Evolutionary conservation across 2,329 filamentous ascomycete genomes (phyloP).

Genomic region (Zalaria sp.): DNA sequence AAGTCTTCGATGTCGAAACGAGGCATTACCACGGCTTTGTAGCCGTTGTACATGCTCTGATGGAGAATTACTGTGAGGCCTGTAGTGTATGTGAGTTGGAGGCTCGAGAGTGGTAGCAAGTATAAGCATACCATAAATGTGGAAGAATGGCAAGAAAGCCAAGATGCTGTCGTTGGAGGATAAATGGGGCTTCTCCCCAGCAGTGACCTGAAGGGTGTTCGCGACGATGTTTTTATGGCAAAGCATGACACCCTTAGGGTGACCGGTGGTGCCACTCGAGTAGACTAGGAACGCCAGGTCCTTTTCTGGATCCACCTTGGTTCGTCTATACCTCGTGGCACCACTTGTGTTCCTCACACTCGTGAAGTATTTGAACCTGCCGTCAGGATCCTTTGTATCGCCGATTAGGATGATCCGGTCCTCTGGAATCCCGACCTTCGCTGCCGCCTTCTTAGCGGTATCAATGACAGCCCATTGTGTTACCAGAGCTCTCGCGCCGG

Average conservation of each 20-base stretch:
- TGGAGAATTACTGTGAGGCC: constrained; percentile 63
- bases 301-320: constrained; percentile 50
- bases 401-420: constrained; percentile 67
- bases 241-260: constrained; percentile 84
- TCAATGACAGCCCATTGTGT: constrained; percentile 58
- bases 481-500: constrained; percentile 57
- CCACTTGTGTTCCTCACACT: constrained; percentile 51
- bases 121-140: constrained; percentile 60
- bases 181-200: constrained; percentile 32
- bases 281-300: constrained; percentile 81
- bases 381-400: constrained; percentile 45
- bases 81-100: constrained; percentile 8
- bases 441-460: constrained; percentile 52
- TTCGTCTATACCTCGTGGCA: constrained; percentile 42
- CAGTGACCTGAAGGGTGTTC: constrained; percentile 40
- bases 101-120: background rate
- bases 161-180: constrained; percentile 54
- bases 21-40: constrained; percentile 55
- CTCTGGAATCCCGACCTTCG: constrained; percentile 52
- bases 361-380: constrained; percentile 56
- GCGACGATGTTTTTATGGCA: constrained; percentile 71
- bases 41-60: constrained; percentile 49
- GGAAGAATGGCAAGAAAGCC: constrained; percentile 77
- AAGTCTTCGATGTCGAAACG: constrained; percentile 73
- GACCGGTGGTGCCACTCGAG: constrained; percentile 76